Evolutionary conservation across 176 grass and related monocot genomes (phyloP).

Genomic region (Pharus latifolius): DNA sequence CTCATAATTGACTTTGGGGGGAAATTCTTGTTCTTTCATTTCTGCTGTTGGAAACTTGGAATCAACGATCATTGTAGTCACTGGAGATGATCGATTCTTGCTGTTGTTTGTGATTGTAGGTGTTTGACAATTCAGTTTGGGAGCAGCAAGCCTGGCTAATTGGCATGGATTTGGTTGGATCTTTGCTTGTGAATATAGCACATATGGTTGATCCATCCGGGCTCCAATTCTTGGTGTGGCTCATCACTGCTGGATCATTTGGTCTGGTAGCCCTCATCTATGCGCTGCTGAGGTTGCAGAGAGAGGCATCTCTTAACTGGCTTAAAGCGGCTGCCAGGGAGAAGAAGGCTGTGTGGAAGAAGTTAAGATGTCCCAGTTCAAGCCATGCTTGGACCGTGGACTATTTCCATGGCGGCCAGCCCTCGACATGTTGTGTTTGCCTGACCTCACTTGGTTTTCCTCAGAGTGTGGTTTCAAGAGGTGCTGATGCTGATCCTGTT

Average conservation of each 20-base stretch:
- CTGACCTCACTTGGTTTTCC: constrained; percentile 18
- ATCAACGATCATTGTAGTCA: not conserved
- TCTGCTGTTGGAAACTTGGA: not conserved
- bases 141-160: not conserved
- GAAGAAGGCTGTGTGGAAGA: constrained; percentile 40
- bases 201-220: constrained; percentile 26
- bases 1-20: no score
- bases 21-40: not conserved
- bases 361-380: constrained; percentile 49
- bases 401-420: constrained; percentile 21
- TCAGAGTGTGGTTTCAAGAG: constrained; percentile 13
- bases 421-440: constrained; percentile 70
- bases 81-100: not conserved
- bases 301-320: constrained; percentile 62
- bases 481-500: not conserved
- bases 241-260: constrained; percentile 63
- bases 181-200: constrained; percentile 36
- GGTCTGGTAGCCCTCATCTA: constrained; percentile 46
- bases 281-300: constrained; percentile 57
- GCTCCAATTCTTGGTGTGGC: constrained; percentile 40
- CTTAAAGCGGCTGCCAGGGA: constrained; percentile 57
- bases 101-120: constrained; percentile 17
- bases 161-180: constrained; percentile 46
- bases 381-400: constrained; percentile 56
- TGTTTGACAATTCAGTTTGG: not conserved